Evolutionary conservation across 352 stramenopile genomes (phyloP).

Genomic region (Aphanomyces astaci): DNA sequence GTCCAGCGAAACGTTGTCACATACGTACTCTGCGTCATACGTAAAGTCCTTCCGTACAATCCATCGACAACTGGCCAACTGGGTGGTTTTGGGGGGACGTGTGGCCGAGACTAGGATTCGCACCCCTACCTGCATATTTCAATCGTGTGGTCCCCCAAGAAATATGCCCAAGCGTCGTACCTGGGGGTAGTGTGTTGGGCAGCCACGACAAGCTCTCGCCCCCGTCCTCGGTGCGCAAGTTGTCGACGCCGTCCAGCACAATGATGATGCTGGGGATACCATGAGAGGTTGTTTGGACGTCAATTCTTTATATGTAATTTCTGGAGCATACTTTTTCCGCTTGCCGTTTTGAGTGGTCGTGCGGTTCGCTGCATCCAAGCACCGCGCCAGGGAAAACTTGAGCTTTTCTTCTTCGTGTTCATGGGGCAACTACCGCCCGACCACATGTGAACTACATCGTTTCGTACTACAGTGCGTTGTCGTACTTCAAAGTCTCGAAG

Average conservation of each 20-base stretch:
- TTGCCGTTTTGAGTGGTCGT: constrained; percentile 34
- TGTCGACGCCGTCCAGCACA: constrained; percentile 74
- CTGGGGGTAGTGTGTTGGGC: constrained; percentile 53
- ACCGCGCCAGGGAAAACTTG: constrained; percentile 74
- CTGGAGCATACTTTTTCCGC: constrained; percentile 31
- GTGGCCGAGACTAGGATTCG: constrained; percentile 68
- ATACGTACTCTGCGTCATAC: constrained; percentile 55
- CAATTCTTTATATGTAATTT: neutral
- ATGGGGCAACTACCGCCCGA: constrained; percentile 31
- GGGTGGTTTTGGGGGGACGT: constrained; percentile 28
- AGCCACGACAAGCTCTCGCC: constrained; percentile 79
- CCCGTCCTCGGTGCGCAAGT: constrained; percentile 70
- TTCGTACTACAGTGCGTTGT: neutral
- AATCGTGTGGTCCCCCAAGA: no score
- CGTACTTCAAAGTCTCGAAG: constrained; percentile 64
- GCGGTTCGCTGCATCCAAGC: constrained; percentile 52
- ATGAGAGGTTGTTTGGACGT: neutral
- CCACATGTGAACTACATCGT: neutral
- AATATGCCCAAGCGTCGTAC: neutral
- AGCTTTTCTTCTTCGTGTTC: constrained; percentile 81
- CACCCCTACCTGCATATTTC: no score
- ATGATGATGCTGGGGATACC: constrained; percentile 49
- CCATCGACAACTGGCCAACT: constrained; percentile 36
- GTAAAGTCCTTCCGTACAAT: constrained; percentile 42
- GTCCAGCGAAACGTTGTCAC: no score